Evolutionary conservation across 2,329 filamentous ascomycete genomes (phyloP).

Genomic region (Tolypocladium tundrense): DNA sequence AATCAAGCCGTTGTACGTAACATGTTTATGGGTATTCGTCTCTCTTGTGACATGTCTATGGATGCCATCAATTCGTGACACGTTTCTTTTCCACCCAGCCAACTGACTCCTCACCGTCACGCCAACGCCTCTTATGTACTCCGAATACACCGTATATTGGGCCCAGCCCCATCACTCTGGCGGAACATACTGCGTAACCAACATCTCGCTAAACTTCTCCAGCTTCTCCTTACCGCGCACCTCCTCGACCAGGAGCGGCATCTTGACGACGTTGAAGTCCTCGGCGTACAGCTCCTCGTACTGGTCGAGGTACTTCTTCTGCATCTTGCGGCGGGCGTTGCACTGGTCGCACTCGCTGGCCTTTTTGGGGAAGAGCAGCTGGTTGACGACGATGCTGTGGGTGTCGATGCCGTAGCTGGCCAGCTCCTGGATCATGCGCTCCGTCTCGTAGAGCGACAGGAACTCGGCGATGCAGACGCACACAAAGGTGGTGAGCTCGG

Average conservation of each 20-base stretch:
- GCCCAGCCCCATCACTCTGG: slow-evolving; percentile 32
- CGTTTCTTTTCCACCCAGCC: background rate
- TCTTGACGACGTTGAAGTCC: slow-evolving; percentile 92
- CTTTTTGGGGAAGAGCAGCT: slow-evolving; percentile 83
- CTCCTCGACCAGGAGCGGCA: slow-evolving; percentile 92
- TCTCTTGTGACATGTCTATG: background rate
- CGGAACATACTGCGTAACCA: slow-evolving; percentile 65
- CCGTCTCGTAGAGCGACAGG: slow-evolving; percentile 91
- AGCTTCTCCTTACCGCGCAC: slow-evolving; percentile 90
- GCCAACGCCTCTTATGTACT: background rate
- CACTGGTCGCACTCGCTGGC: slow-evolving; percentile 89
- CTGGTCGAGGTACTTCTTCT: slow-evolving; percentile 98
- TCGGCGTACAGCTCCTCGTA: slow-evolving; percentile 98
- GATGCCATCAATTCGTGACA: background rate
- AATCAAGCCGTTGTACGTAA: background rate
- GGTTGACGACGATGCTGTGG: slow-evolving; percentile 95
- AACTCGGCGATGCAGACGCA: slow-evolving; percentile 99
- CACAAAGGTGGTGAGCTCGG: slow-evolving; percentile 90
- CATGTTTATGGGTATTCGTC: background rate
- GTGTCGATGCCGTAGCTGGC: slow-evolving; percentile 90
- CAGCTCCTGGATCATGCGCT: slow-evolving; percentile 98
- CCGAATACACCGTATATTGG: background rate
- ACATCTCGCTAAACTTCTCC: slow-evolving; percentile 81
- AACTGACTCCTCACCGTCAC: background rate
- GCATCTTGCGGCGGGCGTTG: slow-evolving; percentile 91